Percentiles rank a stretch among this genome's conserved stretches.
phyloP scores from a whole-genome alignment of 352 stramenopile genomes.

The Pythium grandisporangium region DNA sequence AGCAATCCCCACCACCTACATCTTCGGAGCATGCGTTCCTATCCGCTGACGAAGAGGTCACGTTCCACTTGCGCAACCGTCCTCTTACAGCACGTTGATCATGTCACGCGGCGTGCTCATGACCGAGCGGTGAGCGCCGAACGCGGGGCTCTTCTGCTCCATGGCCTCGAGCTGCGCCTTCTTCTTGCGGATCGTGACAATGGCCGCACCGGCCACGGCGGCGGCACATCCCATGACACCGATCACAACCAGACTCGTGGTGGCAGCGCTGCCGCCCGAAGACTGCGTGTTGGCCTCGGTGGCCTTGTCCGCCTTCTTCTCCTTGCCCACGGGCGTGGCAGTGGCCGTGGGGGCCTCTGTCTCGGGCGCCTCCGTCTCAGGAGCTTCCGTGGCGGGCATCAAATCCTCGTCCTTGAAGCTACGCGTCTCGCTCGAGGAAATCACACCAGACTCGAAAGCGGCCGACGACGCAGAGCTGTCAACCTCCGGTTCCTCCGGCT shows the following conservation, averaged over 20 bases:
- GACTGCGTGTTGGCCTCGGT: background rate
- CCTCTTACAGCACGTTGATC: conserved; percentile 9
- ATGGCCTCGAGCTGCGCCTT: conserved; percentile 40
- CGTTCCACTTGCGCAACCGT: too few relatives aligned
- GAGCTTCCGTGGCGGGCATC: background rate
- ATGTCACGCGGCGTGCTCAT: conserved; percentile 5
- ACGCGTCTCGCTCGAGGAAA: background rate
- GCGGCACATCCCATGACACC: conserved; percentile 5
- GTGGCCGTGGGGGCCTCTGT: background rate
- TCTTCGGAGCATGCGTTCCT: too few relatives aligned
- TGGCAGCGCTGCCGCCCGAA: background rate
- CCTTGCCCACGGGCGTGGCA: background rate
- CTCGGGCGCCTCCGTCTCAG: background rate
- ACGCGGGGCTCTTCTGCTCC: conserved; percentile 32
- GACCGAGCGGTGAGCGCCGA: background rate
- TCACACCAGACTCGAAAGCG: background rate
- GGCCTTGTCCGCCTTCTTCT: background rate
- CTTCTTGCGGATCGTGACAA: conserved; percentile 36
- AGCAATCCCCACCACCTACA: too few relatives aligned
- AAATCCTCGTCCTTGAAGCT: too few relatives aligned
- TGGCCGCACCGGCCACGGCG: conserved; percentile 16
- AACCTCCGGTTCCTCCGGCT: background rate
- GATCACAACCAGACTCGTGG: background rate
- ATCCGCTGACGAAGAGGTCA: background rate
- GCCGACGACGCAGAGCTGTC: background rate